Percentiles rank a stretch among this genome's conserved stretches.
These are phyloP conservation scores for Xanthoconium purpureum DNA, from an alignment of 768 basidiomycete species.

Conservation along the genomic window DNA sequence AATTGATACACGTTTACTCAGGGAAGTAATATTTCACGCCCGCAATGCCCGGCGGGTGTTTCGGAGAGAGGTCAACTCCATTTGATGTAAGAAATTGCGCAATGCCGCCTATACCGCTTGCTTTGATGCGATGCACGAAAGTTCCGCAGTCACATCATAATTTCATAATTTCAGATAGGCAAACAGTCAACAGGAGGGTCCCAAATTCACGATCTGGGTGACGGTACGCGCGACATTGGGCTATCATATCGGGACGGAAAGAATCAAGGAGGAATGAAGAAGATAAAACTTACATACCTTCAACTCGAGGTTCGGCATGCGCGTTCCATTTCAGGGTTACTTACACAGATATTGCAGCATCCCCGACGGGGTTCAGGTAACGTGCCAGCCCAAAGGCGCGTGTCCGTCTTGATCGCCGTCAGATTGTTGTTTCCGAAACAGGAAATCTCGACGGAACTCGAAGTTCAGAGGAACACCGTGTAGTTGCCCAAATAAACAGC, in stretches of 20 bases:
- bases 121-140: neutral
- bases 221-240: neutral
- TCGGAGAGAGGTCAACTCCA: slow-evolving; percentile 2
- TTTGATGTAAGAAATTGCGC: slow-evolving; percentile 3
- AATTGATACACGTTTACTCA: slow-evolving; percentile 1
- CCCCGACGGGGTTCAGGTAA: slow-evolving; percentile 1
- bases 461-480: neutral
- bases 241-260: slow-evolving; percentile 23
- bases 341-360: neutral
- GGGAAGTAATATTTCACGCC: neutral
- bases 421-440: slow-evolving; percentile 4
- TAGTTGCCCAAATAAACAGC: neutral
- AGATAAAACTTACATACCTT: slow-evolving; percentile 13
- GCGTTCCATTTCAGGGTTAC: slow-evolving; percentile 11
- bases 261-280: slow-evolving; percentile 4
- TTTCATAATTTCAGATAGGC: neutral
- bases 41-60: slow-evolving; percentile 3
- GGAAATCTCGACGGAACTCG: slow-evolving; percentile 10
- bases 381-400: slow-evolving; percentile 12
- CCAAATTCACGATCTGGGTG: neutral
- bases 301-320: neutral
- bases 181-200: neutral
- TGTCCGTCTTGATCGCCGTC: slow-evolving; percentile 30
- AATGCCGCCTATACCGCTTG: neutral
- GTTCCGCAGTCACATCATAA: neutral